Conservation (phyloP, 495 filamentous ascomycete species). For the Aspergillus leporis region DNA sequence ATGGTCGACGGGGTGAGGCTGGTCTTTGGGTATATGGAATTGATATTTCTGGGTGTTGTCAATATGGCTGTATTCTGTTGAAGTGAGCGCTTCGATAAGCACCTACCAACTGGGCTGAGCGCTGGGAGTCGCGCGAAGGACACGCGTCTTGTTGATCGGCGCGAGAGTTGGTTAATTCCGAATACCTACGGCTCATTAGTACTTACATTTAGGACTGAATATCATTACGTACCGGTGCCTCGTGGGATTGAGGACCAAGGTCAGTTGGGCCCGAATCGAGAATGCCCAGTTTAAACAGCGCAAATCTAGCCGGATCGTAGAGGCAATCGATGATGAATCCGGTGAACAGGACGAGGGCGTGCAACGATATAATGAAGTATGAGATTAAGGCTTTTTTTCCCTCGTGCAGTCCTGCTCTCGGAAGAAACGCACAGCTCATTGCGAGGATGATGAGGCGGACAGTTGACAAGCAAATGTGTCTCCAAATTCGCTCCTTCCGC, state of each 20-base stretch:
- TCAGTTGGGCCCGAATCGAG: neutral
- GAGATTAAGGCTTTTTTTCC: slow-evolving; percentile 6
- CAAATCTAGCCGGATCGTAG: neutral
- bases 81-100: too few species aligned
- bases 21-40: neutral
- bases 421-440: slow-evolving; percentile 17
- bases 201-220: too few species aligned
- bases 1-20: neutral
- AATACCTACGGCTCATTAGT: slow-evolving; percentile 7
- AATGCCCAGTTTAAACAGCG: neutral
- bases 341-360: slow-evolving; percentile 3
- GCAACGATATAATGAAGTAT: slow-evolving; percentile 14
- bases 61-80: too few species aligned
- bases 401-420: slow-evolving; percentile 2
- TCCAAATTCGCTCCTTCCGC: neutral
- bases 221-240: slow-evolving; percentile 8
- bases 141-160: slow-evolving; percentile 13
- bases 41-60: neutral
- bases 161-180: slow-evolving; percentile 17
- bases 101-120: slow-evolving; percentile 10
- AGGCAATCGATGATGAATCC: slow-evolving; percentile 6
- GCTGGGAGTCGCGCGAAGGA: slow-evolving; percentile 16
- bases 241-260: neutral
- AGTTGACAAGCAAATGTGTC: neutral
- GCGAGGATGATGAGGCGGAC: slow-evolving; percentile 3